Evolutionary conservation across 345 rosid species (phyloP).

Genomic region (Gossypium rotundifolium): DNA sequence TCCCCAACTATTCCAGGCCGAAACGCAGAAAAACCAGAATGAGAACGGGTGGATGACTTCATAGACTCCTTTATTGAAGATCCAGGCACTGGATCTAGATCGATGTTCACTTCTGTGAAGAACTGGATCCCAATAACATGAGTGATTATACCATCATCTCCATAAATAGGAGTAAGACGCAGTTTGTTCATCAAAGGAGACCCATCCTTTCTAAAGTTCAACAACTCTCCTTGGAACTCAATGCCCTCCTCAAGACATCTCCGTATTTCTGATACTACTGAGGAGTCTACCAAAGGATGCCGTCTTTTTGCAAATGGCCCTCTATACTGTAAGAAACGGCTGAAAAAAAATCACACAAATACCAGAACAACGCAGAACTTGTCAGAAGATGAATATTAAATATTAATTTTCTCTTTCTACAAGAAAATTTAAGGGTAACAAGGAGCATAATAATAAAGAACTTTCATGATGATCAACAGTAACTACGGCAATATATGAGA

Average conservation of each 20-base stretch:
- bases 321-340: conserved; percentile 86
- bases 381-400: conserved; percentile 5
- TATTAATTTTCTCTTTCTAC: background rate
- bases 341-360: conserved; percentile 25
- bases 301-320: conserved; percentile 93
- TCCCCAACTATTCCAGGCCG: conserved; percentile 36
- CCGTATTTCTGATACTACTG: conserved; percentile 68
- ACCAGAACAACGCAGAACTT: conserved; percentile 18
- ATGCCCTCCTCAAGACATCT: conserved; percentile 76
- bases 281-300: conserved; percentile 76
- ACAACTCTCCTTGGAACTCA: conserved; percentile 78
- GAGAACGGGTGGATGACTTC: conserved; percentile 36
- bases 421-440: background rate
- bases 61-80: conserved; percentile 50
- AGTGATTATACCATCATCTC: conserved; percentile 66
- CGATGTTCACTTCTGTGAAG: conserved; percentile 73
- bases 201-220: conserved; percentile 87
- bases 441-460: background rate
- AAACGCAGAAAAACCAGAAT: conserved; percentile 34
- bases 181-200: conserved; percentile 69
- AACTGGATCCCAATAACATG: conserved; percentile 87
- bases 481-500: background rate
- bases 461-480: background rate
- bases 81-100: conserved; percentile 65
- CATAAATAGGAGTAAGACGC: conserved; percentile 77